phyloP scores from a whole-genome alignment of 2,329 filamentous ascomycete species.

The Aspergillus carbonarius region DNA sequence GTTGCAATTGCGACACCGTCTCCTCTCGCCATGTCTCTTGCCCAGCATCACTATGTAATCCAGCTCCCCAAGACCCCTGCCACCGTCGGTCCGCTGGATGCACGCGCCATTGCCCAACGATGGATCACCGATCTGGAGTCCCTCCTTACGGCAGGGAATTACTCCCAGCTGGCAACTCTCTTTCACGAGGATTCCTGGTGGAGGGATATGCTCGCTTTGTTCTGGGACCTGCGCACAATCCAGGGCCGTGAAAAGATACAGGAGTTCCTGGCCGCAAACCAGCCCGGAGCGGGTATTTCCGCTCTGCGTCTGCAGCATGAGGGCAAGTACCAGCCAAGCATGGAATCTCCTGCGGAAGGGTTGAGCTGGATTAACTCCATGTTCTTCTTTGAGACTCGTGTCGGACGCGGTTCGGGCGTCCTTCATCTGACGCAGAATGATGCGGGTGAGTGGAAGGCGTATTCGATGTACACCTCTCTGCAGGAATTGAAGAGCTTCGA shows the following conservation, averaged over 20 bases:
- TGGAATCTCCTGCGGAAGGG: conserved; percentile 29
- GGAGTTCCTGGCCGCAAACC: conserved; percentile 29
- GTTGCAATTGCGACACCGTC: neutral
- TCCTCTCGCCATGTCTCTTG: neutral
- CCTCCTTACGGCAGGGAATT: conserved; percentile 20
- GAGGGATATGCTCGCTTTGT: conserved; percentile 42
- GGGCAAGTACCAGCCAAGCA: conserved; percentile 32
- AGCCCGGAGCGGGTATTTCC: conserved; percentile 28
- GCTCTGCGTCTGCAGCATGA: conserved; percentile 33
- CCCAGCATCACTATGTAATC: neutral
- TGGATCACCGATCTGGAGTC: conserved; percentile 32
- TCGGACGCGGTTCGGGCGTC: conserved; percentile 38
- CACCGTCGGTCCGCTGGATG: conserved; percentile 11
- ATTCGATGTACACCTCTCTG: conserved; percentile 39
- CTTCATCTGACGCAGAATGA: conserved; percentile 35
- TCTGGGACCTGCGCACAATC: conserved; percentile 42
- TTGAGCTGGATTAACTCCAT: conserved; percentile 40
- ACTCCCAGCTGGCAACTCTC: conserved; percentile 21
- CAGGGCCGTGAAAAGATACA: conserved; percentile 32
- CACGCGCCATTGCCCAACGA: conserved; percentile 30
- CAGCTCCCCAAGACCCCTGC: neutral
- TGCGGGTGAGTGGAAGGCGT: conserved; percentile 37
- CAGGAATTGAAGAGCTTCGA: conserved; percentile 37
- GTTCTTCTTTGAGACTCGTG: conserved; percentile 41
- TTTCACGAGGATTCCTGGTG: conserved; percentile 44